These are phyloP conservation scores for Fusarium sp. DNA, from an alignment of 2,329 filamentous ascomycete species.

Conservation along the genomic window DNA sequence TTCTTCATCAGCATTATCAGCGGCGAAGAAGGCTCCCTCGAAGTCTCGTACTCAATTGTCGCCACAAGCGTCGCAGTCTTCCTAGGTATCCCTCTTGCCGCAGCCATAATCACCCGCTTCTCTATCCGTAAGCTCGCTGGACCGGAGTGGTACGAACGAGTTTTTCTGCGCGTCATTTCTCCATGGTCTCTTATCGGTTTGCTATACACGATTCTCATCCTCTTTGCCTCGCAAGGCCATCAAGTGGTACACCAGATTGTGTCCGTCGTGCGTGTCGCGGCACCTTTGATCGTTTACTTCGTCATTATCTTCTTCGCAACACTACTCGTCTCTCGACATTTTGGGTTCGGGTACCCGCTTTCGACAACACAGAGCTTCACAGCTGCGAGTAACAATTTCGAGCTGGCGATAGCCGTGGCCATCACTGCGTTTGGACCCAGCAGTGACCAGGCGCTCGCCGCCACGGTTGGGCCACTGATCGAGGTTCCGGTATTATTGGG, in stretches of 20 bases:
- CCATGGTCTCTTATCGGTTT: constrained; percentile 85
- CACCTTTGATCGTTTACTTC: constrained; percentile 86
- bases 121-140: constrained; percentile 65
- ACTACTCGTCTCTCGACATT: constrained; percentile 67
- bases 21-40: constrained; percentile 50
- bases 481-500: constrained; percentile 85
- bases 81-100: constrained; percentile 83
- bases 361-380: constrained; percentile 85
- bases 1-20: constrained; percentile 78
- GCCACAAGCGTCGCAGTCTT: constrained; percentile 87
- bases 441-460: constrained; percentile 82
- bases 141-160: constrained; percentile 70
- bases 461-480: constrained; percentile 86
- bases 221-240: constrained; percentile 84
- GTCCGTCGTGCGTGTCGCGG: constrained; percentile 82
- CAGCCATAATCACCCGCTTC: constrained; percentile 81
- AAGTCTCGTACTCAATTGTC: constrained; percentile 71
- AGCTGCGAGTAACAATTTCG: constrained; percentile 92
- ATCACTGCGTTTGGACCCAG: constrained; percentile 82
- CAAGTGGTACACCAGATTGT: constrained; percentile 86
- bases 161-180: constrained; percentile 75
- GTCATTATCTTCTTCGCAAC: constrained; percentile 77
- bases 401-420: constrained; percentile 88
- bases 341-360: constrained; percentile 80
- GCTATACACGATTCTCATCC: constrained; percentile 85